Evolutionary conservation across 441 rosid species (phyloP), one percentile per base, ranked within the genome.

Genomic region (Populus trichocarpa): DNA sequence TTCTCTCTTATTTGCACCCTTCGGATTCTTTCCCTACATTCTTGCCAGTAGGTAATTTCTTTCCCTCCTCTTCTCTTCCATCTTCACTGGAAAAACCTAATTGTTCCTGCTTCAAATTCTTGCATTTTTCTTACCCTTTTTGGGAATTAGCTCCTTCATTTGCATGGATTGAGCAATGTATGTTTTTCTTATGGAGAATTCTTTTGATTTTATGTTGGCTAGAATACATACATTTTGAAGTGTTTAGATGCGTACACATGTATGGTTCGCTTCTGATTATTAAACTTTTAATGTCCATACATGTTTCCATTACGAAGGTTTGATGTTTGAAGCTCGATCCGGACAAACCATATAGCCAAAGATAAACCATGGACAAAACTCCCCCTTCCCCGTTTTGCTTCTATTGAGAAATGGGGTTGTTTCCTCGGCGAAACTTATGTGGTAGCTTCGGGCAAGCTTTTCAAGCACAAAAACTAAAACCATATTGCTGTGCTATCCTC

Each of bases 21-120:
- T 70, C 65, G 53, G 53, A 14, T 46, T 46, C 53, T 14, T 63
- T 40, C 9, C 61, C 77, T 50, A 28, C 82, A 53, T 80, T 67
- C 85, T 79, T 69, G 59, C 72, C 85, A 68, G 22, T 46, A 73
- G 86, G 86, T 82, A 73, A 36, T n/a, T 8, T 33, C 20, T 46
- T 25, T 14, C 10, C 75, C n/a, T 16, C 33, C 63, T 67, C 14
- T 16, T 63, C 11, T 16, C 1, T 25, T 12, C 9, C 69, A 46
- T 14, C 53, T 46, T 26, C 36, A 12, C 53, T 4, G 53, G 53
- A 42, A 42, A 46, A 46, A 46, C 57, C 57, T 14, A 26, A 26
- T 26, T 71, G 53, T 77, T 66, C 10, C 38, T 35, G 67, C 61
- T 32, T 32, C 14, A 6, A 14, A 40, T 82, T 73, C 75, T 70